Conservation (phyloP, 352 stramenopile genomes). For the Phytophthora uliginosa region DNA sequence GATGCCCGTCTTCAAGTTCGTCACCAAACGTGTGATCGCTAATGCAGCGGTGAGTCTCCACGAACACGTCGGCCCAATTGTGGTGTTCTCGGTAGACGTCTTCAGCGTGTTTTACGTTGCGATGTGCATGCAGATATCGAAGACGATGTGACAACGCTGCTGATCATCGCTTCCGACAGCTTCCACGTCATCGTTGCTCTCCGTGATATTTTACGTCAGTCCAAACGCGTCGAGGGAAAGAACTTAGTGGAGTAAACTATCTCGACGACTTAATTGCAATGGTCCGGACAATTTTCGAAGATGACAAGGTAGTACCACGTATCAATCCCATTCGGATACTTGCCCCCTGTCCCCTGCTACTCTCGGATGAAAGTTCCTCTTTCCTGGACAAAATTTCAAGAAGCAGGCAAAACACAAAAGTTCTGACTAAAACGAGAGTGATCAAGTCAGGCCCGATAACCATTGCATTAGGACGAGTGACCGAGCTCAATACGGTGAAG, state of each 20-base stretch:
- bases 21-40: constrained; percentile 25
- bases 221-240: background rate
- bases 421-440: background rate
- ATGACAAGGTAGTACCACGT: background rate
- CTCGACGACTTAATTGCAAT: constrained; percentile 3
- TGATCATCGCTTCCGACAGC: constrained; percentile 14
- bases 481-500: background rate
- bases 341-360: background rate
- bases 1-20: constrained; percentile 23
- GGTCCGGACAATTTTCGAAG: background rate
- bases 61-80: constrained; percentile 24
- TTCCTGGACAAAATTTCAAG: background rate
- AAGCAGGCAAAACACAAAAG: background rate
- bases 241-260: background rate
- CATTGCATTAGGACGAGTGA: background rate
- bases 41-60: constrained; percentile 9
- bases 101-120: constrained; percentile 37
- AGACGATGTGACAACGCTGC: constrained; percentile 1
- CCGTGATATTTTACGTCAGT: constrained; percentile 8
- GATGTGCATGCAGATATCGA: constrained; percentile 34
- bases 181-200: constrained; percentile 8
- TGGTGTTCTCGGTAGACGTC: constrained; percentile 35
- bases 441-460: background rate
- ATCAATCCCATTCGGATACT: background rate
- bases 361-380: constrained; percentile 6